phyloP scores from a whole-genome alignment of 352 stramenopile species.

The Pythium scleroteichum region DNA sequence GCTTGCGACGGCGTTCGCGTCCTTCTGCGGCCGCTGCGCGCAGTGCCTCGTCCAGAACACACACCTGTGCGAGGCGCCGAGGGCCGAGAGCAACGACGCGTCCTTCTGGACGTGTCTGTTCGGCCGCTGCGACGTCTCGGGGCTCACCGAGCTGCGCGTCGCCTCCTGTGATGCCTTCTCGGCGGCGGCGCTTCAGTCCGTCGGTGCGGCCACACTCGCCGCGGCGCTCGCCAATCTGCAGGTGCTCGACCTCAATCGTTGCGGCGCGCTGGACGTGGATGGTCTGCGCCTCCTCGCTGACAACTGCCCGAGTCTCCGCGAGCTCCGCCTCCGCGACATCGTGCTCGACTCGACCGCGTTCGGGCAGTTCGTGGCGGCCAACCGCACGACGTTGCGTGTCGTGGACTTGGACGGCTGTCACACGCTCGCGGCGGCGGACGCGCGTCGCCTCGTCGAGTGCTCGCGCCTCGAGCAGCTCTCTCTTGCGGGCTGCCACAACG shows the following conservation, averaged over 20 bases:
- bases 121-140: slow-evolving; percentile 25
- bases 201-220: slow-evolving; percentile 24
- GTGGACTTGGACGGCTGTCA: slow-evolving; percentile 82
- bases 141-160: slow-evolving; percentile 53
- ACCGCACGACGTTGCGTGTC: slow-evolving; percentile 50
- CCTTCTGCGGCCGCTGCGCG: slow-evolving; percentile 61
- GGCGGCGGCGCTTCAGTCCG: slow-evolving; percentile 30
- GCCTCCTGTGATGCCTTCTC: slow-evolving; percentile 56
- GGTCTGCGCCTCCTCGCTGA: slow-evolving; percentile 37
- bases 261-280: slow-evolving; percentile 40
- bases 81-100: slow-evolving; percentile 30
- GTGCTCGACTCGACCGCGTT: slow-evolving; percentile 55
- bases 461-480: slow-evolving; percentile 55
- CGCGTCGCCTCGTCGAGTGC: slow-evolving; percentile 47
- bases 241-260: slow-evolving; percentile 68
- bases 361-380: slow-evolving; percentile 44
- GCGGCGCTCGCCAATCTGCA: slow-evolving; percentile 41
- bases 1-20: slow-evolving; percentile 41
- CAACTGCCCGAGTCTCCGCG: slow-evolving; percentile 48
- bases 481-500: slow-evolving; percentile 77
- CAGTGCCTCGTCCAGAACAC: slow-evolving; percentile 46
- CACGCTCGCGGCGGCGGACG: slow-evolving; percentile 54
- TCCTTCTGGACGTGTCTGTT: slow-evolving; percentile 69
- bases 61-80: slow-evolving; percentile 51
- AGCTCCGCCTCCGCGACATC: slow-evolving; percentile 77